Evolutionary conservation across 140 eudicot genomes (phyloP), one percentile per base, ranked within the genome.

Genomic region (Ambrosia hybrid): DNA sequence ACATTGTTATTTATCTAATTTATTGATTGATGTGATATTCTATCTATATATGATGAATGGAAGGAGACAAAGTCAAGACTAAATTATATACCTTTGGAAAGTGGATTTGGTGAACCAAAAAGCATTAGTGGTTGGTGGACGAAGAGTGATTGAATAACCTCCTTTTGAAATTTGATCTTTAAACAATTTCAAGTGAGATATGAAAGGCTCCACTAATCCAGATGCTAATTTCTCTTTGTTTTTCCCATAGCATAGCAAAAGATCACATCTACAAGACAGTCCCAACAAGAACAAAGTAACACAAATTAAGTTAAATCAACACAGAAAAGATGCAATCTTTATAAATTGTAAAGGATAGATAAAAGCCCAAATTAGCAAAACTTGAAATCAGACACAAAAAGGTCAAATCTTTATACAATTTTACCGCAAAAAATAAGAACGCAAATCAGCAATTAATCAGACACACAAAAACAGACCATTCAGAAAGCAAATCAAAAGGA

Each of bases 91-190:
- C 98, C 98, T 90, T 73, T 85, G 98, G 71, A 93, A 85, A 37
- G 97, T 93, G 83, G 83, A 84, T 77, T 90, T 90, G 57, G 97
- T 90, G 84, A 90, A 93, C 96, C 98, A 94, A 63, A 79, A 80
- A 52, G 87, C 80, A 65, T 63, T 79, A 53, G 85, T 41, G 30
- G 72, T 63, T 15, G 97, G 92, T 5, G 91, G 92, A 46, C 95
- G 91, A 58, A 94, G 96, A 69, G 92, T 86, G 65, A 94, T 86
- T 33, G 99, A 94, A 77, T 94, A 94, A 65, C 99, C 99, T 30
- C 99, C 99, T 84, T 86, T 94, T 0, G 95, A 83, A 74, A 94
- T 88, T 83, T 94, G 96, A 83, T 90, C 97, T 83, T 94, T 88
- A 30, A 94, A 94, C 65, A 73, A 86, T 77, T 89, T 82, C 77